These are phyloP conservation scores for Hypericum perforatum DNA, from an alignment of 345 rosid species.

Conservation along the genomic window DNA sequence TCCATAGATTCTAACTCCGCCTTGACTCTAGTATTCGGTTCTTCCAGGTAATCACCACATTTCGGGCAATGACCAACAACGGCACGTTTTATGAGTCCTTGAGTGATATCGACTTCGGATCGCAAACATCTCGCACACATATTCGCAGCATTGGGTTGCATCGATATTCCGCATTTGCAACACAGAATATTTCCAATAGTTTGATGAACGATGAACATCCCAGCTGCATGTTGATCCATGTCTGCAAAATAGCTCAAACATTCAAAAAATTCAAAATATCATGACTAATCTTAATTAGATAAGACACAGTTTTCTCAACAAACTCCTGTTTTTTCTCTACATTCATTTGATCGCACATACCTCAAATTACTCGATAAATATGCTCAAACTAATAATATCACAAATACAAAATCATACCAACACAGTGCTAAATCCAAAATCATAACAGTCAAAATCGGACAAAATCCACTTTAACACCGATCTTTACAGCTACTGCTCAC, in stretches of 20 bases:
- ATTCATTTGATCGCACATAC: no score
- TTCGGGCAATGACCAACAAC: slow-evolving; percentile 39
- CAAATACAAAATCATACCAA: no score
- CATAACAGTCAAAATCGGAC: no score
- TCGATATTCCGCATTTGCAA: slow-evolving; percentile 48
- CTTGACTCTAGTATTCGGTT: slow-evolving; percentile 39
- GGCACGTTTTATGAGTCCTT: slow-evolving; percentile 42
- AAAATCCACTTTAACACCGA: no score
- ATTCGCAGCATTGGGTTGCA: slow-evolving; percentile 50
- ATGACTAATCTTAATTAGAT: no score
- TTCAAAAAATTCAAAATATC: no score
- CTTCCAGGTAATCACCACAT: slow-evolving; percentile 36
- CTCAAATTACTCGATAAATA: no score
- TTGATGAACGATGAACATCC: slow-evolving; percentile 46
- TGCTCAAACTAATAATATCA: no score
- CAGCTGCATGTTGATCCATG: slow-evolving; percentile 31
- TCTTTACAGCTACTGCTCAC: no score
- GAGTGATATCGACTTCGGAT: slow-evolving; percentile 53
- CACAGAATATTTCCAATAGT: slow-evolving; percentile 42
- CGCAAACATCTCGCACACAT: slow-evolving; percentile 55
- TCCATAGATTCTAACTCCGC: slow-evolving; percentile 42
- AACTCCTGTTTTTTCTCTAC: no score
- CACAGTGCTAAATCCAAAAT: no score
- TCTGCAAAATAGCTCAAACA: slow-evolving; percentile 1
- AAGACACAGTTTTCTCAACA: no score